Evolutionary conservation across 306 rosid genomes (phyloP).

Genomic region (Corylus avellana): DNA sequence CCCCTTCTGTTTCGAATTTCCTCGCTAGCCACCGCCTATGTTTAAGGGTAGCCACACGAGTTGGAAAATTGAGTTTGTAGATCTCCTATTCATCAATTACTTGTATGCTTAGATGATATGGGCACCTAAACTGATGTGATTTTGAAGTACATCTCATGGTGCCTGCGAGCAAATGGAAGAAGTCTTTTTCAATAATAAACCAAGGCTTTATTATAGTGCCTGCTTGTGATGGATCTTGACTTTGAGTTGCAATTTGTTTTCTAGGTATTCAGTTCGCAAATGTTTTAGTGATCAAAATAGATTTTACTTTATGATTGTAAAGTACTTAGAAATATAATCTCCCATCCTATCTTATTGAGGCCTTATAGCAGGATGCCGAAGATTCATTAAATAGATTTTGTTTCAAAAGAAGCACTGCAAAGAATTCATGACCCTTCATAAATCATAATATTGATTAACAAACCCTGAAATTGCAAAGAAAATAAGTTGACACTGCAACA

Average conservation of each 20-base stretch:
- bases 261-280: no score
- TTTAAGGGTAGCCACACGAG: no score
- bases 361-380: background rate
- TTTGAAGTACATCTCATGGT: background rate
- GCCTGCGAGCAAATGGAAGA: background rate
- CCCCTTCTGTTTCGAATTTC: no score
- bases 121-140: background rate
- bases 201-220: no score
- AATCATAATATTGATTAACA: background rate
- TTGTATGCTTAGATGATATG: background rate
- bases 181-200: no score
- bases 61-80: background rate
- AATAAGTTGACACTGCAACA: background rate
- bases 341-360: background rate
- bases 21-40: no score
- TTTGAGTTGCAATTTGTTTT: no score
- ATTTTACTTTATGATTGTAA: no score
- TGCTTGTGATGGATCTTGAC: no score
- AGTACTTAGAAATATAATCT: background rate
- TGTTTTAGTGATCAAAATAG: no score
- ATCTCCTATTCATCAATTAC: background rate
- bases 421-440: background rate
- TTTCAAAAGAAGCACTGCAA: background rate
- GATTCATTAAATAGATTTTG: background rate
- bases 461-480: background rate